Evolutionary conservation across 1,139 yeast species (phyloP).

Genomic region (Taphrina confusa): DNA sequence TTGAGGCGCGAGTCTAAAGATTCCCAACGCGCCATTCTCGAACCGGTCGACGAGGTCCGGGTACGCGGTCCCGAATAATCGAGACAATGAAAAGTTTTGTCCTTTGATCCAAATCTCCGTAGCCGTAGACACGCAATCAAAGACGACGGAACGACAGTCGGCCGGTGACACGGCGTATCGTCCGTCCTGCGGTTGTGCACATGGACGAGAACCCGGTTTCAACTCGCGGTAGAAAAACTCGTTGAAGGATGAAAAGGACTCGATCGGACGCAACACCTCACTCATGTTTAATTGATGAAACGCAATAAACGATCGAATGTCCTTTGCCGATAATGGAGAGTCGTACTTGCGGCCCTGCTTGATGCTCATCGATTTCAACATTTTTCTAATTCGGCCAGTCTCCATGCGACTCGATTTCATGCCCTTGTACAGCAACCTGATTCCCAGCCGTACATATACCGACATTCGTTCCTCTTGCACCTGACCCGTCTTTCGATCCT

Average conservation of each 20-base stretch:
- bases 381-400: constrained; percentile 59
- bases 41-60: constrained; percentile 54
- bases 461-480: constrained; percentile 91
- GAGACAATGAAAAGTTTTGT: constrained; percentile 65
- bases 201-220: constrained; percentile 67
- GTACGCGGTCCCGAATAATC: constrained; percentile 63
- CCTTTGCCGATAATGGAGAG: constrained; percentile 61
- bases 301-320: constrained; percentile 73
- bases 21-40: constrained; percentile 64
- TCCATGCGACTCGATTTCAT: constrained; percentile 55
- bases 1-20: constrained; percentile 92
- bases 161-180: constrained; percentile 75
- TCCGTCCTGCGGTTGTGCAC: constrained; percentile 59
- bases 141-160: constrained; percentile 81
- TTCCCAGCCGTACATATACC: constrained; percentile 82
- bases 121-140: constrained; percentile 62
- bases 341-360: constrained; percentile 88
- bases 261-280: constrained; percentile 61
- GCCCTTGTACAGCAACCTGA: constrained; percentile 78
- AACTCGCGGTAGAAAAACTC: constrained; percentile 83
- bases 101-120: constrained; percentile 91
- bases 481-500: constrained; percentile 83
- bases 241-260: constrained; percentile 69
- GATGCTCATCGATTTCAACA: constrained; percentile 65
- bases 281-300: constrained; percentile 75